Percentiles rank a stretch among this genome's conserved stretches.
These are phyloP conservation scores for Macadamia integrifolia DNA, from an alignment of 164 flowering plant species.

Conservation along the genomic window DNA sequence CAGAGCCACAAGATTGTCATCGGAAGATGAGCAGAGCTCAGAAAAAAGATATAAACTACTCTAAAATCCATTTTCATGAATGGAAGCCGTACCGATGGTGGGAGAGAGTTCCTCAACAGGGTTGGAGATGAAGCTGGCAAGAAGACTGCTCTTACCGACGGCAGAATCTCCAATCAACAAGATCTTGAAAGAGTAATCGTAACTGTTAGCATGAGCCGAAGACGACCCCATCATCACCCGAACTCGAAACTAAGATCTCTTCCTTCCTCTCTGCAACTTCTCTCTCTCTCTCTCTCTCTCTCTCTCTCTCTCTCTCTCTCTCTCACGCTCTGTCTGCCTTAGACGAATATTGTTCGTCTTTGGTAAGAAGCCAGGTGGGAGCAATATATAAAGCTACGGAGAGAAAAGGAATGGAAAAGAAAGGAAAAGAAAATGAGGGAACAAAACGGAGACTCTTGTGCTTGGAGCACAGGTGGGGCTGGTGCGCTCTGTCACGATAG, in stretches of 20 bases:
- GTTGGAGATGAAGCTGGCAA: slow-evolving; percentile 67
- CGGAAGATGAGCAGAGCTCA: background rate
- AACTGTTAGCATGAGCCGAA: slow-evolving; percentile 21
- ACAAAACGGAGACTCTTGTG: no score
- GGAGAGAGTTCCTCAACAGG: slow-evolving; percentile 63
- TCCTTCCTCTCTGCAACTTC: background rate
- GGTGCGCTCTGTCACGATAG: no score
- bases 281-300: no score
- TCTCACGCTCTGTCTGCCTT: no score
- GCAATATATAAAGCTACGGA: no score
- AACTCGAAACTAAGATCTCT: slow-evolving; percentile 3
- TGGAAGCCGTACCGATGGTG: slow-evolving; percentile 62
- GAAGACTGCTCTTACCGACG: slow-evolving; percentile 93
- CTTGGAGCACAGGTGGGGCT: no score
- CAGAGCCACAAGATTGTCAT: background rate
- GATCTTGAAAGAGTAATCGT: slow-evolving; percentile 83
- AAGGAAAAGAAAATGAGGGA: no score
- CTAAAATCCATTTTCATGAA: background rate
- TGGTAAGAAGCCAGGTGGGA: no score
- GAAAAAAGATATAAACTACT: background rate
- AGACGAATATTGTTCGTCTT: no score
- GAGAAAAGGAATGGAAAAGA: no score
- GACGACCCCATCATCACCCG: slow-evolving; percentile 27
- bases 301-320: no score
- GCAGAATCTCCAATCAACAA: slow-evolving; percentile 83